Percentiles rank a stretch among this genome's conserved stretches.
Evolutionary conservation across 1,284 basidiomycete species (phyloP).

Genomic region (Clitocybe nebularis): DNA sequence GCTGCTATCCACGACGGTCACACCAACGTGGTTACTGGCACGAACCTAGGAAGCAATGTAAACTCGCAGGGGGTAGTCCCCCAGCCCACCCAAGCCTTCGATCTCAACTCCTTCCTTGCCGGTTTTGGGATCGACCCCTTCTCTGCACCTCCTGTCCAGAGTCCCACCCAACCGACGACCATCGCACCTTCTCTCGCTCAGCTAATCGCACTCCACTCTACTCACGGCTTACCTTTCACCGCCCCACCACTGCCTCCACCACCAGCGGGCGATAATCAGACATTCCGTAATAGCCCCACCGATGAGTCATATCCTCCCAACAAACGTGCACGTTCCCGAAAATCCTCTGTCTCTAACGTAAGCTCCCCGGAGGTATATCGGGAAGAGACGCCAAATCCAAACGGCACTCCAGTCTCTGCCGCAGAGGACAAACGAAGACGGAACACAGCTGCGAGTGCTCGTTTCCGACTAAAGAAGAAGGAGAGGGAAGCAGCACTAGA

Average conservation of each 20-base stretch:
- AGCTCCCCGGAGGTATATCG: slow-evolving; percentile 19
- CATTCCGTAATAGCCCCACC: slow-evolving; percentile 18
- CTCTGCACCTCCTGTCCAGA: slow-evolving; percentile 24
- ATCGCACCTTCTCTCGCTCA: slow-evolving; percentile 58
- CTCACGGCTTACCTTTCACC: slow-evolving; percentile 22
- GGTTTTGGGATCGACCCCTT: slow-evolving; percentile 62
- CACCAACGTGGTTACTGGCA: slow-evolving; percentile 54
- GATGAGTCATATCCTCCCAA: slow-evolving; percentile 31
- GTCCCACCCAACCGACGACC: slow-evolving; percentile 24
- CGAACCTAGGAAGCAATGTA: slow-evolving; percentile 26
- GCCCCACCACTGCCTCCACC: slow-evolving; percentile 12
- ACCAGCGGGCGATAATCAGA: slow-evolving; percentile 7
- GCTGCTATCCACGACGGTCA: slow-evolving; percentile 51
- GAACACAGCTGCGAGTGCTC: slow-evolving; percentile 96
- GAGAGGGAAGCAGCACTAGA: slow-evolving; percentile 94
- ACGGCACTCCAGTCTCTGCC: slow-evolving; percentile 33
- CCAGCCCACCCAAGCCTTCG: slow-evolving; percentile 32
- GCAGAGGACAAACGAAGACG: slow-evolving; percentile 90
- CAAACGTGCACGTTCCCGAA: slow-evolving; percentile 56
- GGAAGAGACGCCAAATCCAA: slow-evolving; percentile 7
- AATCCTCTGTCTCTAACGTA: slow-evolving; percentile 38
- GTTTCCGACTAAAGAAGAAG: slow-evolving; percentile 98
- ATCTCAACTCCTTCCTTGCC: slow-evolving; percentile 54
- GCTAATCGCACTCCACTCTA: slow-evolving; percentile 55
- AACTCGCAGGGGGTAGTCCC: slow-evolving; percentile 11